Percentiles rank a stretch among this genome's conserved stretches.
These are phyloP conservation scores for Aristolochia fimbriata DNA, from an alignment of 164 flowering plant genomes.

Conservation along the genomic window DNA sequence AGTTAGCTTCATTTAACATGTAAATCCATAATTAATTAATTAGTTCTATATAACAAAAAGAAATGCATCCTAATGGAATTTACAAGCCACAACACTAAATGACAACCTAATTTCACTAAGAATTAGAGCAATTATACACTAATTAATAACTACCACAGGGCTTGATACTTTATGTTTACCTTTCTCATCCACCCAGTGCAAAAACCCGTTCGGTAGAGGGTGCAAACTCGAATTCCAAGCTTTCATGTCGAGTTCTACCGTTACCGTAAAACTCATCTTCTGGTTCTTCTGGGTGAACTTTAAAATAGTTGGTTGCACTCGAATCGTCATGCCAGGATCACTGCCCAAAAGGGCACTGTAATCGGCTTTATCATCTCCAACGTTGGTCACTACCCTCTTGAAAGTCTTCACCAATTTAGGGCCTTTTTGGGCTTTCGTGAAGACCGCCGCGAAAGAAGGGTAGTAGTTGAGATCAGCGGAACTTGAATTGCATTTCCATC, in stretches of 20 bases:
- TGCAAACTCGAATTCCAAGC: background rate
- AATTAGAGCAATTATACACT: background rate
- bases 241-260: conserved; percentile 12
- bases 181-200: background rate
- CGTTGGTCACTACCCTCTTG: conserved; percentile 21
- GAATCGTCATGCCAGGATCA: conserved; percentile 20
- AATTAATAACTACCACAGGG: conserved; percentile 1
- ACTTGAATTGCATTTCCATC: background rate
- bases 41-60: no score
- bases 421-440: conserved; percentile 14
- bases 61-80: no score
- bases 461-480: background rate
- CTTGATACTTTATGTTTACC: background rate
- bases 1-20: no score
- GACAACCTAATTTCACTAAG: no score
- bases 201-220: background rate
- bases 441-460: conserved; percentile 17
- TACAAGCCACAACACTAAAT: no score
- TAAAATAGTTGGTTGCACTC: conserved; percentile 11
- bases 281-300: conserved; percentile 5
- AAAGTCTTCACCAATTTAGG: conserved; percentile 7
- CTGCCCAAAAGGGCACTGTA: conserved; percentile 12
- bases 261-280: conserved; percentile 5
- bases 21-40: no score
- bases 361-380: conserved; percentile 5